Percentiles rank a stretch among this genome's conserved stretches.
Conservation (phyloP, 805 yeast genomes). For the Vanderwaltozyma tropicalis region DNA sequence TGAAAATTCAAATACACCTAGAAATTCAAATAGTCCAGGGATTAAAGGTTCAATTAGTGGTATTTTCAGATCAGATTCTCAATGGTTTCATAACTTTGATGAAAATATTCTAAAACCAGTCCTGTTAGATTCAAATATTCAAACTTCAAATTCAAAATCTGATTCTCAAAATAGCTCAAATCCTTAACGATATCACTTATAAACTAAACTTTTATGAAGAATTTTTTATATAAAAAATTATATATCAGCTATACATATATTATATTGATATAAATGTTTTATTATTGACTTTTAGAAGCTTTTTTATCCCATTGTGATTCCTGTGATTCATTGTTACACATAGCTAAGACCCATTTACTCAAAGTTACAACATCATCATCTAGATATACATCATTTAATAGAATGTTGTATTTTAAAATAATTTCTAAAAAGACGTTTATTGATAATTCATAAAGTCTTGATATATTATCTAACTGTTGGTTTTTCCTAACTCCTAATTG, state of each 20-base stretch:
- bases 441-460: slow-evolving; percentile 51
- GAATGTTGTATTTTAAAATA: slow-evolving; percentile 51
- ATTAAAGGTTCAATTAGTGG: slow-evolving; percentile 13
- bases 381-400: slow-evolving; percentile 53
- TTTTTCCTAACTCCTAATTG: slow-evolving; percentile 12
- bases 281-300: too few species aligned
- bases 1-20: neutral
- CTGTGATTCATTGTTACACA: slow-evolving; percentile 17
- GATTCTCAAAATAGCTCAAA: neutral
- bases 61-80: slow-evolving; percentile 35
- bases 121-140: slow-evolving; percentile 43
- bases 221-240: too few species aligned
- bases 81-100: slow-evolving; percentile 90
- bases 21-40: slow-evolving; percentile 1
- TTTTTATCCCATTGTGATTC: too few species aligned
- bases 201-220: too few species aligned
- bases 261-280: too few species aligned
- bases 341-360: slow-evolving; percentile 65
- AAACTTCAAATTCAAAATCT: neutral
- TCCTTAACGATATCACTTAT: too few species aligned
- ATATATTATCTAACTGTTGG: slow-evolving; percentile 34
- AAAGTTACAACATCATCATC: slow-evolving; percentile 53
- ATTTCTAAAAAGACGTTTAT: slow-evolving; percentile 55
- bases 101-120: slow-evolving; percentile 91
- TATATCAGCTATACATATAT: too few species aligned